Base-by-base conservation (phyloP, 1,284 basidiomycete species). In the Calocybe gambosa region DNA sequence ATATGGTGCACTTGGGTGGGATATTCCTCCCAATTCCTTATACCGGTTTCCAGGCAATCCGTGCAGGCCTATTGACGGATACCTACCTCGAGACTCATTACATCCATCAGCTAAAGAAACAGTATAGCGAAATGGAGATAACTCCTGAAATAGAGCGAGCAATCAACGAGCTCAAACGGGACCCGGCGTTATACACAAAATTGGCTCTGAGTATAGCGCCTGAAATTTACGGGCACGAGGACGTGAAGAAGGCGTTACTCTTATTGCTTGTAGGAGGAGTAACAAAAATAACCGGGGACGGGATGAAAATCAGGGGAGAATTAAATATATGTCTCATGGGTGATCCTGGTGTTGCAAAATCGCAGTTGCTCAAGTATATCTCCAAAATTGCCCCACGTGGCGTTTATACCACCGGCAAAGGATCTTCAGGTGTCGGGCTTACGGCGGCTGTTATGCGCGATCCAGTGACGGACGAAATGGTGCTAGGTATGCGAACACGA, bases 381-480 rank as follows among this genome's bases (percentile, higher is more conserved):
- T 91, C 93, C 43, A 99, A 99, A 66, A 88, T 99, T 50, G 96
- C 96, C 0, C 96, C 96, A 10, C 78, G 96, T 53, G 96, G 96
- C 9, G 87, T 99, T 23, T 99, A 99, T 63, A 99, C 96, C 2
- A 99, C 96, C 2, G 96, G 96, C 52, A 90, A 95, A 62, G 96
- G 96, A 57, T 97, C 93, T 6, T 96, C 93, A 1, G 96, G 96
- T 21, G 96, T 99, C 40, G 96, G 96, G 80, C 75, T 99, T 42
- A 99, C 96, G 0, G 96, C 96, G 4, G 96, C 96, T 3, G 96
- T 99, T 42, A 96, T 99, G 93, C 81, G 95, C 41, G 96, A 99
- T 63, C 96, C 96, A 1, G 96, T 99, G 8, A 99, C 96, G 2
- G 96, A 99, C 64, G 96, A 99, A 70, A 98, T 99, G 91, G 95